These are phyloP conservation scores for Daldinia bambusicola DNA, from an alignment of 495 filamentous ascomycete genomes.

Conservation along the genomic window DNA sequence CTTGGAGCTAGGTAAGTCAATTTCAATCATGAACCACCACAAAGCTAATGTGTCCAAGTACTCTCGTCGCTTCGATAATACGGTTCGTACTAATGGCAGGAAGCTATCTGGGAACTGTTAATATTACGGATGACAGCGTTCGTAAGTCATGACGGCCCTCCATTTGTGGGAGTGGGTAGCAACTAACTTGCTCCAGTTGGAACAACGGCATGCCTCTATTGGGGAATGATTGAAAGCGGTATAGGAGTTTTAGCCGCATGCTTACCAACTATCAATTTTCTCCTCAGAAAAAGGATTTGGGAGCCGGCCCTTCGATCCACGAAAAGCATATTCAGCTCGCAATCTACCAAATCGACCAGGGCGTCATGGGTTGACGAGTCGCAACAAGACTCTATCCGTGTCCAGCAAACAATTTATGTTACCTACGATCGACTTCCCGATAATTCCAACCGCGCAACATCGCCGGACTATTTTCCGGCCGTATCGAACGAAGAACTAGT, in stretches of 20 bases:
- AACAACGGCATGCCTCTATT: slow-evolving; percentile 39
- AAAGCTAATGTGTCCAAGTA: slow-evolving; percentile 16
- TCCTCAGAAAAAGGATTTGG: slow-evolving; percentile 28
- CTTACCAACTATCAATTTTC: slow-evolving; percentile 36
- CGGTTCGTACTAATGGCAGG: slow-evolving; percentile 39
- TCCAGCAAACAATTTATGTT: slow-evolving; percentile 14
- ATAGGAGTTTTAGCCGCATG: slow-evolving; percentile 41
- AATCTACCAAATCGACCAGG: background rate
- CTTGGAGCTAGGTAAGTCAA: slow-evolving; percentile 37
- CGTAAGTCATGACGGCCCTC: slow-evolving; percentile 14
- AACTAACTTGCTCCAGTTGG: slow-evolving; percentile 19
- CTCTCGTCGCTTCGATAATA: slow-evolving; percentile 28
- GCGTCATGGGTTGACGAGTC: background rate
- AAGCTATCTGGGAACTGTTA: slow-evolving; percentile 16
- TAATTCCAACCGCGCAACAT: slow-evolving; percentile 13
- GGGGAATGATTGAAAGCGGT: slow-evolving; percentile 43
- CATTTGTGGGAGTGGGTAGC: background rate
- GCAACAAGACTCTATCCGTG: slow-evolving; percentile 11
- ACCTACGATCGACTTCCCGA: slow-evolving; percentile 14
- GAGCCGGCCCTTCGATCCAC: slow-evolving; percentile 19
- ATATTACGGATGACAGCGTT: slow-evolving; percentile 32
- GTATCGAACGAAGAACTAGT: background rate
- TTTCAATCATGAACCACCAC: background rate
- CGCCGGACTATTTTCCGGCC: slow-evolving; percentile 1
- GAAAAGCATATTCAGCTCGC: slow-evolving; percentile 30